Evolutionary conservation across 2,329 filamentous ascomycete genomes (phyloP).

Genomic region (Colletotrichum sp.): DNA sequence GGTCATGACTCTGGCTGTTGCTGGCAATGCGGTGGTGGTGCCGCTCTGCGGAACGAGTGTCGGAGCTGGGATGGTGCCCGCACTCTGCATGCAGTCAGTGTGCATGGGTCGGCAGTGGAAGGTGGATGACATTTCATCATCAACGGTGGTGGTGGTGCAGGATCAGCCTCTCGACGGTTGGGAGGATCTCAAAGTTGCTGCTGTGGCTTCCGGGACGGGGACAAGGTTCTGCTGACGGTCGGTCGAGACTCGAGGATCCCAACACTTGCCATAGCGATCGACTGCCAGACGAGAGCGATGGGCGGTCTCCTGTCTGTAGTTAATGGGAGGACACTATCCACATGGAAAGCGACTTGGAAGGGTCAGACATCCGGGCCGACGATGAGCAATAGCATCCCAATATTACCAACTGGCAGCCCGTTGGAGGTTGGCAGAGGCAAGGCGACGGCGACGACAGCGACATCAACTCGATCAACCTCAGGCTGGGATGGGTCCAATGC

Average conservation of each 20-base stretch:
- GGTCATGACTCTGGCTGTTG: not conserved
- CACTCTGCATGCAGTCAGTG: not conserved
- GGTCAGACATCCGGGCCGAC: not conserved
- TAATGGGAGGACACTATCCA: not conserved
- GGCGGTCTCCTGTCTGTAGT: not conserved
- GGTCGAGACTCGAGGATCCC: not conserved
- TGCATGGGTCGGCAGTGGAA: slow-evolving; percentile 12
- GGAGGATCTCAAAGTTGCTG: not conserved
- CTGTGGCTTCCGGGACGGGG: not conserved
- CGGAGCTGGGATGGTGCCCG: not conserved
- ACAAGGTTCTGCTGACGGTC: not conserved
- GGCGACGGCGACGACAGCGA: not conserved
- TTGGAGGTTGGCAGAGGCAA: not conserved
- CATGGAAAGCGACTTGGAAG: not conserved
- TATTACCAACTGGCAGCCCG: not conserved
- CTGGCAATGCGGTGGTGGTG: not conserved
- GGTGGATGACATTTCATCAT: not conserved
- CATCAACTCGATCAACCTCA: not conserved
- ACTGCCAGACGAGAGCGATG: not conserved
- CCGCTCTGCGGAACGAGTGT: not conserved
- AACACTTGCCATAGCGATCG: not conserved
- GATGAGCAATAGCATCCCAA: not conserved
- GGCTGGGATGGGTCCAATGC: slow-evolving; percentile 2
- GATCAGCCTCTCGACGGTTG: not conserved
- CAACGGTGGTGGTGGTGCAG: not conserved